A percentile compares a stretch with the other conserved stretches of the same genome.
phyloP scores from a whole-genome alignment of 805 yeast species.

The Phaffomyces thermotolerans region DNA sequence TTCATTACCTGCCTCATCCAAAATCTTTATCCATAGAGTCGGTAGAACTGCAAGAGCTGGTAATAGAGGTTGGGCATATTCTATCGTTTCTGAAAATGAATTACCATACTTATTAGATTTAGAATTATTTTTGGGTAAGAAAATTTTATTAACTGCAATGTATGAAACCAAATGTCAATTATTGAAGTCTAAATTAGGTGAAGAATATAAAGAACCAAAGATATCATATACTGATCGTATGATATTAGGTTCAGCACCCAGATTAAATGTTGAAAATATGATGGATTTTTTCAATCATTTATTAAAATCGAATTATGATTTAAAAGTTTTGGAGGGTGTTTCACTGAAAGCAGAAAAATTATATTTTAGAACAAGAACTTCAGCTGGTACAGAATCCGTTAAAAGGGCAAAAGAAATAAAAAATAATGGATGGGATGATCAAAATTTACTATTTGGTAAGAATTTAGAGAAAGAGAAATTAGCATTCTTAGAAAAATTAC shows the following conservation, averaged over 20 bases:
- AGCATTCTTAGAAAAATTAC: slow-evolving; percentile 61
- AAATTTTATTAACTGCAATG: slow-evolving; percentile 64
- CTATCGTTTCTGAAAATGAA: slow-evolving; percentile 78
- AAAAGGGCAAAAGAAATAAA: slow-evolving; percentile 77
- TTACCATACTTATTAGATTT: slow-evolving; percentile 85
- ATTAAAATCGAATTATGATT: slow-evolving; percentile 58
- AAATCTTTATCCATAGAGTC: slow-evolving; percentile 92
- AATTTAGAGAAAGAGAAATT: slow-evolving; percentile 70
- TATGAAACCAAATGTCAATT: slow-evolving; percentile 53
- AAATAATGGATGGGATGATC: slow-evolving; percentile 81
- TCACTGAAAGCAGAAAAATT: slow-evolving; percentile 83
- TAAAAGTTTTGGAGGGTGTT: slow-evolving; percentile 57
- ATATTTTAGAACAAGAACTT: slow-evolving; percentile 74
- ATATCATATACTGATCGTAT: slow-evolving; percentile 67
- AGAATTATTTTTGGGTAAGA: slow-evolving; percentile 83
- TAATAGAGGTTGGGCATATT: slow-evolving; percentile 94
- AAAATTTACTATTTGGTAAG: slow-evolving; percentile 70
- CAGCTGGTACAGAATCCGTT: slow-evolving; percentile 83
- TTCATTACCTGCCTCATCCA: slow-evolving; percentile 85
- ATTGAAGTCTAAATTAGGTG: slow-evolving; percentile 38
- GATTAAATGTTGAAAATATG: slow-evolving; percentile 59
- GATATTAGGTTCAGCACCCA: slow-evolving; percentile 78
- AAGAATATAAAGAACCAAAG: slow-evolving; percentile 44
- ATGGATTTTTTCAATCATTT: slow-evolving; percentile 65
- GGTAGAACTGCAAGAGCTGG: slow-evolving; percentile 99